phyloP scores from a whole-genome alignment of 352 stramenopile species.

The Globisporangium mamillatum region DNA sequence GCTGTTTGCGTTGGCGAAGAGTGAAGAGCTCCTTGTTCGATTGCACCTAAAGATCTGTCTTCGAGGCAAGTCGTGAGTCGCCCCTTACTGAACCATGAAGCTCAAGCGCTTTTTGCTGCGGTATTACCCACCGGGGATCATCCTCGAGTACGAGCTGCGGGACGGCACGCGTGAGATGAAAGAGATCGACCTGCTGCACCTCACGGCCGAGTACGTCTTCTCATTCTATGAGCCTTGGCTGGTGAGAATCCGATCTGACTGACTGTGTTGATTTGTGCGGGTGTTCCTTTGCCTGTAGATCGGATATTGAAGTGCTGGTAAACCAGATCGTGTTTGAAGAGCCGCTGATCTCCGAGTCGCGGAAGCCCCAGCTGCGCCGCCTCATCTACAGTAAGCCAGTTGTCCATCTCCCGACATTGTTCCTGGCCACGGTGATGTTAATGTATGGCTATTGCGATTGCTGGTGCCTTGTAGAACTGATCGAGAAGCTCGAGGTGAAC shows the following conservation, averaged over 20 bases:
- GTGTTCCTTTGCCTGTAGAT: slow-evolving; percentile 31
- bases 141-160: slow-evolving; percentile 94
- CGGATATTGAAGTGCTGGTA: slow-evolving; percentile 92
- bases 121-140: slow-evolving; percentile 95
- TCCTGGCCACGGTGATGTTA: not conserved
- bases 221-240: not conserved
- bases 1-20: not conserved
- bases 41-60: not conserved
- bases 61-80: not conserved
- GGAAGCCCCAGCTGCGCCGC: slow-evolving; percentile 92
- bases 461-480: slow-evolving; percentile 67
- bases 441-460: not conserved
- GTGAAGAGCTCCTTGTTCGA: not conserved
- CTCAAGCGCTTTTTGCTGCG: slow-evolving; percentile 94
- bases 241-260: not conserved
- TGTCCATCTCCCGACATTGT: not conserved
- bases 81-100: slow-evolving; percentile 77
- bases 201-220: slow-evolving; percentile 85
- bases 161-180: slow-evolving; percentile 94
- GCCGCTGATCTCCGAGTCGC: slow-evolving; percentile 90
- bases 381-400: slow-evolving; percentile 88
- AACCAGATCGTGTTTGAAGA: slow-evolving; percentile 96
- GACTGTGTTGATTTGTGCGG: not conserved
- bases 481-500: slow-evolving; percentile 94
- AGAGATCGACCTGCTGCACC: slow-evolving; percentile 93